Conservation (phyloP, 2,329 filamentous ascomycete genomes). For the Aspergillus ustus region DNA sequence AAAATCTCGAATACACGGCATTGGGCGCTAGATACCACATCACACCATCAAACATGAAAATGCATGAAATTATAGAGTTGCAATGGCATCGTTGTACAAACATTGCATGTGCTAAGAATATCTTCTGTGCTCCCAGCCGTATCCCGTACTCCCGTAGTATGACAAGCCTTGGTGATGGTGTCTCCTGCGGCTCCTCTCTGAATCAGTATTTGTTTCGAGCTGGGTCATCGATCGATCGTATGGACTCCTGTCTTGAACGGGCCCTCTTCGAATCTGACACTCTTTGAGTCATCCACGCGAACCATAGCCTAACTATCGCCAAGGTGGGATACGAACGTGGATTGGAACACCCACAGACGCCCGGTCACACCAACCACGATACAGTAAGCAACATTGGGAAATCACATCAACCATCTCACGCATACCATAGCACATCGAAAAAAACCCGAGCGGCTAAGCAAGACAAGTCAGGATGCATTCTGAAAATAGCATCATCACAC, state of each 20-base stretch:
- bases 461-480: background rate
- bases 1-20: slow-evolving; percentile 3
- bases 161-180: background rate
- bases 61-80: background rate
- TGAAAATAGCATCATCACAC: background rate
- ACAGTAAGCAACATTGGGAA: too few species aligned
- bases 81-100: background rate
- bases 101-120: background rate
- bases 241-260: too few species aligned
- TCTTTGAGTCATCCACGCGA: too few species aligned
- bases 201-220: too few species aligned
- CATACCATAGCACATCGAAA: too few species aligned
- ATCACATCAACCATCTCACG: too few species aligned
- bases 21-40: slow-evolving; percentile 2
- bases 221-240: too few species aligned
- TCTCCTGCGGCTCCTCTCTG: background rate
- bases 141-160: background rate
- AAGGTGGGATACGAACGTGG: too few species aligned
- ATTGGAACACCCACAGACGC: too few species aligned
- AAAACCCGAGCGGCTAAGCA: background rate
- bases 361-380: too few species aligned
- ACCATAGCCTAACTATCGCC: too few species aligned
- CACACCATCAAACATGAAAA: background rate
- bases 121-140: background rate
- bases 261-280: too few species aligned